Evolutionary conservation across 1,284 basidiomycete genomes (phyloP).

Genomic region (Sparassis latifolia): DNA sequence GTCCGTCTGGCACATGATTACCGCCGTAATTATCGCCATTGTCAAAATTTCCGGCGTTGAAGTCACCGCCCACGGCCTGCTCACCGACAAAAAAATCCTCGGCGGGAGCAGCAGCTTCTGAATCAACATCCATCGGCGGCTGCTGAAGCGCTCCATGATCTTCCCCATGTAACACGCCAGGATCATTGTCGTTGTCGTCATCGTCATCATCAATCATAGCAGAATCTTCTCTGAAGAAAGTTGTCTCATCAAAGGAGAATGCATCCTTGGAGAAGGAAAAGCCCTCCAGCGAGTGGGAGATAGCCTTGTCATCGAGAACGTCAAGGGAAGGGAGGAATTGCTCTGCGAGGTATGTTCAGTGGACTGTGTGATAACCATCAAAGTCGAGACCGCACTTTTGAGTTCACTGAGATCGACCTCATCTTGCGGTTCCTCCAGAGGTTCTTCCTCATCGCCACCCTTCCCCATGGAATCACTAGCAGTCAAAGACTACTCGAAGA

Average conservation of each 20-base stretch:
- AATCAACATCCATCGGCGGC: slow-evolving; percentile 38
- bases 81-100: slow-evolving; percentile 78
- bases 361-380: neutral
- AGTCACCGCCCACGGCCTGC: slow-evolving; percentile 55
- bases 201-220: slow-evolving; percentile 36
- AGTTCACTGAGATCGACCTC: slow-evolving; percentile 65
- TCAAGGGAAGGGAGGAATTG: slow-evolving; percentile 69
- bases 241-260: slow-evolving; percentile 55
- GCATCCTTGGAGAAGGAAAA: slow-evolving; percentile 74
- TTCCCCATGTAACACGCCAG: slow-evolving; percentile 25
- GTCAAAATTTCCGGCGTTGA: slow-evolving; percentile 30
- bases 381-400: slow-evolving; percentile 44
- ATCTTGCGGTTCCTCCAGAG: slow-evolving; percentile 55
- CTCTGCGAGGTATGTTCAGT: slow-evolving; percentile 28
- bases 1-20: slow-evolving; percentile 34
- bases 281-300: slow-evolving; percentile 72
- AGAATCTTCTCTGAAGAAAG: slow-evolving; percentile 48
- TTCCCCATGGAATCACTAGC: slow-evolving; percentile 86
- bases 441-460: slow-evolving; percentile 68
- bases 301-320: slow-evolving; percentile 58
- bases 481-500: slow-evolving; percentile 91
- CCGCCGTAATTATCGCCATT: slow-evolving; percentile 38
- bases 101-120: slow-evolving; percentile 37
- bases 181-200: slow-evolving; percentile 37
- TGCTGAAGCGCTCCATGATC: slow-evolving; percentile 18